Base-by-base conservation (phyloP, 192 early-diverging fungal species). In the Podila epicladia region DNA sequence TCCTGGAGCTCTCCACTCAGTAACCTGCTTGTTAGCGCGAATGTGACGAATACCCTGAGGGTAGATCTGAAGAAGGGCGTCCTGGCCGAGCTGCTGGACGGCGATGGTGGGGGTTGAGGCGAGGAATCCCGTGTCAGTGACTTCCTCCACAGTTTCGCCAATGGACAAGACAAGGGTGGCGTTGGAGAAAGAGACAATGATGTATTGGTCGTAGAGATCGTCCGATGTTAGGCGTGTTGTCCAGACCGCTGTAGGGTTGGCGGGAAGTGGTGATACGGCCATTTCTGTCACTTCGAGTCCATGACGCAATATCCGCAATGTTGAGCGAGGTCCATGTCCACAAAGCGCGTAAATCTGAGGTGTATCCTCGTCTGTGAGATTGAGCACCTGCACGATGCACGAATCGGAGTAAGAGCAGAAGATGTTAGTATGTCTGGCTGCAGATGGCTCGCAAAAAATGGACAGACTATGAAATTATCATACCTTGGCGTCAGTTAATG, bases 241-340 rank as follows among this genome's bases (percentile, higher is more conserved):
- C 97, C 97, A 99, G 13, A 99, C 94, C 29, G 94, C 95, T 71
- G 88, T 94, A 5, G 98, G 95, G 63, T 95, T 94, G 8, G 94
- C 97, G 1, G 98, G 98, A 22, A 99, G 85, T 69, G 96, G 96
- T 19, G 93, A 90, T 13, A 94, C 94, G 2, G 96, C 97, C 75
- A 99, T 90, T 78, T 99, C 98, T 5, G 91, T 85, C 1, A 94
- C 94, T 67, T 99, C 96, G 38, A 97, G 83, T 11, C 97, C 98
- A 82, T 98, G 96, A 24, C 96, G 86, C 71, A 98, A 84, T 67
- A 97, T 96, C 58, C 94, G 85, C 75, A 99, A 95, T 37, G 94
- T 85, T 11, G 94, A 92, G 35, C 90, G 83, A 12, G 92, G 84
- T 4, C 96, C 95, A 33, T 91, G 87, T 9, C 98, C 98, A 78